A percentile compares a stretch with the other conserved stretches of the same genome.
Evolutionary conservation across 2,329 filamentous ascomycete species (phyloP).

Genomic region (Aschersonia sp.): DNA sequence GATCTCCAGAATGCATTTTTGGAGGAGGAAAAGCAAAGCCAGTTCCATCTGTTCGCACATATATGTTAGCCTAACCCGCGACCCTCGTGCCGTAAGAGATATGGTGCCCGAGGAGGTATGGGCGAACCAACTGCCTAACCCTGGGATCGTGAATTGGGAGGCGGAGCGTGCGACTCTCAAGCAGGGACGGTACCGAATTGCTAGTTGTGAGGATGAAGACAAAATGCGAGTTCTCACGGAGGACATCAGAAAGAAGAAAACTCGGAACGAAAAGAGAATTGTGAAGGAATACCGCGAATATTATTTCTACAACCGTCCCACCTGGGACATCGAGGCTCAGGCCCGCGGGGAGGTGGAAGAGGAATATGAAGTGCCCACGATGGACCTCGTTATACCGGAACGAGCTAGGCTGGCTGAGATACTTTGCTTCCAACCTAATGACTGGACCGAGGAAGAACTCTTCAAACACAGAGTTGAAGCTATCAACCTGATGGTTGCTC

Average conservation of each 20-base stretch:
- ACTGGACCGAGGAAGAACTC: conserved; percentile 6
- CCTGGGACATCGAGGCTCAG: conserved; percentile 13
- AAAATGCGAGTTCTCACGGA: conserved; percentile 10
- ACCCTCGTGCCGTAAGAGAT: conserved; percentile 11
- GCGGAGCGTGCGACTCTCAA: conserved; percentile 9
- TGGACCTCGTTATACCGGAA: conserved; percentile 9
- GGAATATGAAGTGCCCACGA: conserved; percentile 8
- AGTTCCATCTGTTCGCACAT: conserved; percentile 5
- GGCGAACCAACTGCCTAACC: conserved; percentile 10
- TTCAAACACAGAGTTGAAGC: conserved; percentile 5
- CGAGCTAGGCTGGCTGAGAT: conserved; percentile 7
- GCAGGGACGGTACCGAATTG: conserved; percentile 11
- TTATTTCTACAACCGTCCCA: conserved; percentile 13
- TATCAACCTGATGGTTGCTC: conserved; percentile 8
- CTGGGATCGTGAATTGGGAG: conserved; percentile 12
- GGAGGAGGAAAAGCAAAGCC: conserved; percentile 5
- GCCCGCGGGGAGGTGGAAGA: conserved; percentile 6
- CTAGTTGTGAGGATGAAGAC: conserved; percentile 9
- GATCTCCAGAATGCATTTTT: conserved; percentile 15
- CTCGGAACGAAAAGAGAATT: conserved; percentile 6
- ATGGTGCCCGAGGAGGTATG: conserved; percentile 16
- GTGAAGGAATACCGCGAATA: conserved; percentile 11
- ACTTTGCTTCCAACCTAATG: conserved; percentile 6
- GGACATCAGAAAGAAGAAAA: conserved; percentile 9
- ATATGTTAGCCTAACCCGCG: conserved; percentile 13